Percentiles rank a stretch among this genome's conserved stretches.
phyloP scores from a whole-genome alignment of 352 stramenopile species.

The Phytophthora multivora region DNA sequence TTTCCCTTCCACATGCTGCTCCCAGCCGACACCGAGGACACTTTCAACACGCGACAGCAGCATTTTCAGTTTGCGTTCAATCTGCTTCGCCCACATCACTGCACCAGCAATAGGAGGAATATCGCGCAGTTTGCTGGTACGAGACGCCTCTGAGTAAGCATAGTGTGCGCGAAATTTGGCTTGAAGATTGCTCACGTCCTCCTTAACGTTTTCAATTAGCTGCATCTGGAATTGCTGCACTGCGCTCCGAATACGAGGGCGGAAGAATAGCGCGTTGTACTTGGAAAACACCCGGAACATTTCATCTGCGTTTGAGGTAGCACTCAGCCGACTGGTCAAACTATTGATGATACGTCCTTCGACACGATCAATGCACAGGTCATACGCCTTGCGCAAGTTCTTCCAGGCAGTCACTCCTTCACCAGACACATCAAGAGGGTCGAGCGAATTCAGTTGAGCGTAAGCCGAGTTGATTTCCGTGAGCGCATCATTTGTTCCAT shows the following conservation, averaged over 20 bases:
- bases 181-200: slow-evolving; percentile 97
- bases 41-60: slow-evolving; percentile 96
- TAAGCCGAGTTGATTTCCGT: slow-evolving; percentile 92
- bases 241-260: slow-evolving; percentile 93
- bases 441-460: slow-evolving; percentile 72
- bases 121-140: slow-evolving; percentile 95
- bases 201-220: slow-evolving; percentile 97
- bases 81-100: slow-evolving; percentile 99
- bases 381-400: slow-evolving; percentile 89
- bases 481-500: slow-evolving; percentile 82
- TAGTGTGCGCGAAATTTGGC: slow-evolving; percentile 96
- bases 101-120: slow-evolving; percentile 98
- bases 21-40: slow-evolving; percentile 97
- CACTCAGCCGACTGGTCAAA: slow-evolving; percentile 86
- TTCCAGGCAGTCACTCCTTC: slow-evolving; percentile 87
- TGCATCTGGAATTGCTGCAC: slow-evolving; percentile 99
- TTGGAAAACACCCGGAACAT: slow-evolving; percentile 98
- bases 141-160: slow-evolving; percentile 94
- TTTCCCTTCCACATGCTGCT: slow-evolving; percentile 97
- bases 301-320: slow-evolving; percentile 93
- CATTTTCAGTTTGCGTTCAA: slow-evolving; percentile 98
- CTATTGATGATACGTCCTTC: slow-evolving; percentile 93
- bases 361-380: slow-evolving; percentile 91
- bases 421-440: slow-evolving; percentile 87
- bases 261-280: slow-evolving; percentile 98